Conservation (phyloP, 2,329 filamentous ascomycete species). For the Alternaria conjuncta region DNA sequence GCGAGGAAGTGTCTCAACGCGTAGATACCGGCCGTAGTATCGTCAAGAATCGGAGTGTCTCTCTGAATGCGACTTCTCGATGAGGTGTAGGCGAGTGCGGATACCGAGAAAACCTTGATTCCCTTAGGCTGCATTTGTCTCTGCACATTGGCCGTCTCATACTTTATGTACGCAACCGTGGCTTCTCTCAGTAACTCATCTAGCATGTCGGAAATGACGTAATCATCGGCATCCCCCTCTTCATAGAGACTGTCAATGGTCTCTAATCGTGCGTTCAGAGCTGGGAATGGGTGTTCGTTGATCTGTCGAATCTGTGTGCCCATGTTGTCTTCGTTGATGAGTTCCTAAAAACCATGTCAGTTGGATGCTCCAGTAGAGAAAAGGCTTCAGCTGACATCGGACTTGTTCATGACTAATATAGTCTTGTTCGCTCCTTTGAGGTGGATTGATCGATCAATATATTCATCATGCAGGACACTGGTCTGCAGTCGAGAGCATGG, state of each 20-base stretch:
- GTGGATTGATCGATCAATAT: conserved; percentile 12
- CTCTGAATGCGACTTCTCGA: neutral
- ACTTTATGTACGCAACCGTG: conserved; percentile 4
- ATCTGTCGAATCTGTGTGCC: neutral
- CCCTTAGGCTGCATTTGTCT: conserved; percentile 1
- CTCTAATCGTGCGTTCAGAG: neutral
- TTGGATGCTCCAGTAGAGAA: neutral
- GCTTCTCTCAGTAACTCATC: neutral
- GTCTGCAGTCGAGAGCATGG: conserved; percentile 5
- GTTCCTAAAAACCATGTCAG: neutral
- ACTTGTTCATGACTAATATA: conserved; percentile 16
- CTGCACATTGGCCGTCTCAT: conserved; percentile 2
- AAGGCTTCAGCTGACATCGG: conserved; percentile 11
- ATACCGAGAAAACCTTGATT: conserved; percentile 5
- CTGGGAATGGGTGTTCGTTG: conserved; percentile 4
- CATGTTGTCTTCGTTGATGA: neutral
- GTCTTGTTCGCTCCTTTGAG: conserved; percentile 12
- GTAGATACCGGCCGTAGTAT: conserved; percentile 2
- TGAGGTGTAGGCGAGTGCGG: neutral
- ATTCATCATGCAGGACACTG: neutral
- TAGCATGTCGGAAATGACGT: neutral
- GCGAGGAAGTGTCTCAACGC: conserved; percentile 9
- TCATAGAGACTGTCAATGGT: neutral
- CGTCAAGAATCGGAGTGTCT: neutral
- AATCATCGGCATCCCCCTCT: neutral